Evolutionary conservation across 2,329 filamentous ascomycete genomes (phyloP), one percentile per base, ranked within the genome.

Genomic region (Pseudopyricularia cyperi): DNA sequence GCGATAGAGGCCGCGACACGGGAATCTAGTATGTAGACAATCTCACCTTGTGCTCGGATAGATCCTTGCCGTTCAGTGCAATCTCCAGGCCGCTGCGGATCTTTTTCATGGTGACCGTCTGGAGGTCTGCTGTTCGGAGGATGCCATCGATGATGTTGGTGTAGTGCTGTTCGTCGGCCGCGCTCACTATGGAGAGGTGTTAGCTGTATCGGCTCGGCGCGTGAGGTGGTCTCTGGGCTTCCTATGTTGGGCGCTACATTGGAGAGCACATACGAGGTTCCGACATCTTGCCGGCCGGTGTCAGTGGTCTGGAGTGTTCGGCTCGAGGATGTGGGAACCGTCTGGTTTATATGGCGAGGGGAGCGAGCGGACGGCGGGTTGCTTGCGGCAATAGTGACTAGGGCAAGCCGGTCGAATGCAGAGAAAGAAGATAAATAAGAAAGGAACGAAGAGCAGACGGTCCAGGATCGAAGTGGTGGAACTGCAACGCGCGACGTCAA

Each of bases 101-200:
- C 66, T 77, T 80, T 63, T 82, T 83, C 55, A 78, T 73, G 28
- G 79, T 79, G 51, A 83, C 76, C n/a, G 79, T 82, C 57, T 76
- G 71, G 39, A 83, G 73, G 57, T 83, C 76, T 52, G 76, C 75
- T 11, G 71, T 75, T 26, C 69, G 69, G 22, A 83, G 72, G 55
- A 83, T 82, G 39, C 65, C 69, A 60, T 83, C 79, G 62, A 83
- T 81, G 58, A 82, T 73, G 52, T 68, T 65, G 51, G 75, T 81
- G 63, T 80, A 82, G 57, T 71, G 68, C 52, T 62, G 56, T 57
- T 68, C 68, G 60, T 81, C 77, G 51, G 75, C 70, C 51, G 67
- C 51, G 39, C 69, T 69, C 56, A 80, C 77, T 80, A 56, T 39
- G 15, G 39, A 19, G 12, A 17, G 11, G 39, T 44, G 39, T 44